A percentile compares a stretch with the other conserved stretches of the same genome.
These are phyloP conservation scores for Prunus armeniaca DNA, from an alignment of 306 rosid species.

Conservation along the genomic window DNA sequence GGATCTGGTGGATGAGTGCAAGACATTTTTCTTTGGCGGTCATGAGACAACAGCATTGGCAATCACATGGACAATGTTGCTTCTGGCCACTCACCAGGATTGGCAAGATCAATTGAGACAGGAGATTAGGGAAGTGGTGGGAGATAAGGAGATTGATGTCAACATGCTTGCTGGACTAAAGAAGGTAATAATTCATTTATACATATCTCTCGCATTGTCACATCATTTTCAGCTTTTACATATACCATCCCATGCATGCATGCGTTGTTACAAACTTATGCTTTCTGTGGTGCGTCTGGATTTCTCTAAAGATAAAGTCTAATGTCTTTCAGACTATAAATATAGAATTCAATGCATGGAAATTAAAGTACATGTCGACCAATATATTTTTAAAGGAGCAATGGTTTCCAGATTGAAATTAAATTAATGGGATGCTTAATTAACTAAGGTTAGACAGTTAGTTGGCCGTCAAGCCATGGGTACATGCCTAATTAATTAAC, in stretches of 20 bases:
- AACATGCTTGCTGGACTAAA: slow-evolving; percentile 49
- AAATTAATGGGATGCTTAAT: not conserved
- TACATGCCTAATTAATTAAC: not conserved
- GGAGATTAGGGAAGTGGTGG: slow-evolving; percentile 63
- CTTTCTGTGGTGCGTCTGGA: not conserved
- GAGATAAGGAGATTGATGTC: slow-evolving; percentile 43
- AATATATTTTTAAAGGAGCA: not conserved
- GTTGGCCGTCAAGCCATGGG: not conserved
- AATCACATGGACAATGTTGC: slow-evolving; percentile 78
- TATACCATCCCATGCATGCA: not conserved
- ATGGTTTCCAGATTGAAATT: not conserved
- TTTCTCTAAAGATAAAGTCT: not conserved
- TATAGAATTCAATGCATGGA: not conserved
- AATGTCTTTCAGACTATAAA: not conserved
- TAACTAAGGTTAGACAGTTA: not conserved
- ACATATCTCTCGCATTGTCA: not conserved
- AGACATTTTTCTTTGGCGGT: slow-evolving; percentile 86
- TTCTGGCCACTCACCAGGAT: slow-evolving; percentile 58
- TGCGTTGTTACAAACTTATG: not conserved
- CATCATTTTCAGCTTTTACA: not conserved
- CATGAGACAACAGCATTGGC: slow-evolving; percentile 96
- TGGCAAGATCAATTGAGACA: slow-evolving; percentile 77
- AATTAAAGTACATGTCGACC: not conserved
- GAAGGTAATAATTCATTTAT: slow-evolving; percentile 44
- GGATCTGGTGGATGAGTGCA: slow-evolving; percentile 77